phyloP scores from a whole-genome alignment of 2,329 filamentous ascomycete species.

The Arthroderma sp. region DNA sequence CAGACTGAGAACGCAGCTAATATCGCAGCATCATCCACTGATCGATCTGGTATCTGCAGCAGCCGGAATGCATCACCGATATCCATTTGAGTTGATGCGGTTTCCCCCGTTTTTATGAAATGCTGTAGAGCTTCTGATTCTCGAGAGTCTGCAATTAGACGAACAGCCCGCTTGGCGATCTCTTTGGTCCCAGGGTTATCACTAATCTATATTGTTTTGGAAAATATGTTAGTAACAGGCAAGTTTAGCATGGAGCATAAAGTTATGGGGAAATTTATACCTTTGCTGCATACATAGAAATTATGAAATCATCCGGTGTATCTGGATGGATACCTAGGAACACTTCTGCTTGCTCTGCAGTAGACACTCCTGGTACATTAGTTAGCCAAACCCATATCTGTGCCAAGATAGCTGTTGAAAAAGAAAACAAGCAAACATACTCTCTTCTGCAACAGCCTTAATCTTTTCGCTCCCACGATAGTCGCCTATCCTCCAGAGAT shows the following conservation, averaged over 20 bases:
- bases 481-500: conserved; percentile 49
- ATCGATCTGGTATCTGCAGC: conserved; percentile 42
- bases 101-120: conserved; percentile 43
- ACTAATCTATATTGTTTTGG: conserved; percentile 28
- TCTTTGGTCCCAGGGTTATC: conserved; percentile 41
- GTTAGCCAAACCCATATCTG: not conserved
- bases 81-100: conserved; percentile 43
- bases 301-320: conserved; percentile 46
- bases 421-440: conserved; percentile 21
- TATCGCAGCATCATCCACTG: conserved; percentile 40
- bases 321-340: conserved; percentile 45
- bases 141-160: conserved; percentile 47
- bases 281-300: conserved; percentile 46
- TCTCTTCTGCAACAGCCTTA: conserved; percentile 45
- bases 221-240: not conserved
- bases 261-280: conserved; percentile 25
- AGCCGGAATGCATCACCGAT: conserved; percentile 42
- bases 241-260: not conserved
- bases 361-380: conserved; percentile 39
- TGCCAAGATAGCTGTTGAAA: not conserved
- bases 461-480: conserved; percentile 47
- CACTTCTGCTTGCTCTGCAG: conserved; percentile 51
- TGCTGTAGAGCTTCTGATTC: conserved; percentile 43
- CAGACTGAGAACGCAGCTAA: conserved; percentile 38
- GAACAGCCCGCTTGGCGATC: conserved; percentile 44